These are phyloP conservation scores for Sporothrix variecibatus DNA, from an alignment of 2,329 filamentous ascomycete species.

Conservation along the genomic window DNA sequence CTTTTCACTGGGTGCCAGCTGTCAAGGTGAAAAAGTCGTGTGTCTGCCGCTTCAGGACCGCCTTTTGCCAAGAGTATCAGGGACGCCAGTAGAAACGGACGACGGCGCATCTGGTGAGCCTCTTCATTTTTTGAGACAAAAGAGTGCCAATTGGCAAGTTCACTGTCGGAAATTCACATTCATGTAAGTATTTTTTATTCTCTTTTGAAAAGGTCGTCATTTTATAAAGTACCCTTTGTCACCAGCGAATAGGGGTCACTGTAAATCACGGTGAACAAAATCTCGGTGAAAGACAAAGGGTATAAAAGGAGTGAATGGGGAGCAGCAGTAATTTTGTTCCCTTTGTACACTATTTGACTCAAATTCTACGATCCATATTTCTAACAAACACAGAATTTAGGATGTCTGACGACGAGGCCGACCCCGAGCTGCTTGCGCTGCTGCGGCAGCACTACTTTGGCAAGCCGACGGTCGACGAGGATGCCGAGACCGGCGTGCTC, in stretches of 20 bases:
- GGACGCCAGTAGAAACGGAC: background rate
- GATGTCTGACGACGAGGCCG: conserved; percentile 92
- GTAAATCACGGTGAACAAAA: conserved; percentile 6
- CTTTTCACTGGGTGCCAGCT: background rate
- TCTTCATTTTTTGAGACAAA: background rate
- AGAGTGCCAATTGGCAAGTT: background rate
- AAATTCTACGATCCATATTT: too few relatives aligned
- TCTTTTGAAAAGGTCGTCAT: background rate
- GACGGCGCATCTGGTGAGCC: background rate
- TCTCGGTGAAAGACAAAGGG: conserved; percentile 6
- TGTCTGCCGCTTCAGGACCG: background rate
- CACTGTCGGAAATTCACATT: background rate
- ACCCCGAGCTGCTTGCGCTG: conserved; percentile 82
- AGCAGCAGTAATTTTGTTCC: background rate
- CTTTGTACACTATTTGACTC: background rate
- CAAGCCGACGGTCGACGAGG: conserved; percentile 54
- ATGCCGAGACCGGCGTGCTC: conserved; percentile 79
- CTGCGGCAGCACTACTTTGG: conserved; percentile 77
- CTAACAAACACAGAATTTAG: background rate
- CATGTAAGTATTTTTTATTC: conserved; percentile 7
- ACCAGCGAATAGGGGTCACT: background rate
- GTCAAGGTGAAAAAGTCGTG: conserved; percentile 20
- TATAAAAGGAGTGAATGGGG: background rate
- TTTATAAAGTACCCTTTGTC: background rate
- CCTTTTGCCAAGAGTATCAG: background rate